A percentile compares a stretch with the other conserved stretches of the same genome.
Conservation (phyloP, 352 stramenopile species). For the Globisporangium nagaii region DNA sequence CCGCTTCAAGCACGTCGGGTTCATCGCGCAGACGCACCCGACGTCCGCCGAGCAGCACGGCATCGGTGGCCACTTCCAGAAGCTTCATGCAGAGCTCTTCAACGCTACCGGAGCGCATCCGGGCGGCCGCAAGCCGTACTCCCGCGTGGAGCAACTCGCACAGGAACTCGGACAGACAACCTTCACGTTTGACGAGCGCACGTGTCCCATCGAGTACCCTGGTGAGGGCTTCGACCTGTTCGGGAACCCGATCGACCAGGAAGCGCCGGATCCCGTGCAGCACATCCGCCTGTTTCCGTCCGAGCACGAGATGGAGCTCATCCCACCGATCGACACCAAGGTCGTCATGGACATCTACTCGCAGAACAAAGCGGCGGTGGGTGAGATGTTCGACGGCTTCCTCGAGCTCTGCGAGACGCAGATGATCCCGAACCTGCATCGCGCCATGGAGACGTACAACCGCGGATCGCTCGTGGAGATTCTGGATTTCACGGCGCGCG, state of each 20-base stretch:
- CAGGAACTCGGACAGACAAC: slow-evolving; percentile 12
- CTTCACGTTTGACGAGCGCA: slow-evolving; percentile 9
- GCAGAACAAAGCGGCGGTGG: slow-evolving; percentile 49
- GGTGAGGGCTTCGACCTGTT: slow-evolving; percentile 31
- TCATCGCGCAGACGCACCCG: slow-evolving; percentile 39
- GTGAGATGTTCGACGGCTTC: slow-evolving; percentile 71
- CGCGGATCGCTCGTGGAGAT: slow-evolving; percentile 51
- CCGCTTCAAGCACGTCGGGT: slow-evolving; percentile 56
- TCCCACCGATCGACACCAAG: slow-evolving; percentile 60
- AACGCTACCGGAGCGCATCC: neutral
- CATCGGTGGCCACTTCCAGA: slow-evolving; percentile 65
- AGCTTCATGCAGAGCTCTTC: slow-evolving; percentile 41
- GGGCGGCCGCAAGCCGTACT: slow-evolving; percentile 2
- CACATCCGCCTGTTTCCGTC: slow-evolving; percentile 39
- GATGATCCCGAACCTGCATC: slow-evolving; percentile 37
- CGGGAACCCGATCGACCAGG: slow-evolving; percentile 21
- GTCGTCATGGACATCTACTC: slow-evolving; percentile 44
- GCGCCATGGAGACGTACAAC: slow-evolving; percentile 30
- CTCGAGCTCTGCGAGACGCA: slow-evolving; percentile 46
- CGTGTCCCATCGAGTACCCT: slow-evolving; percentile 25
- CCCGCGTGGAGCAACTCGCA: slow-evolving; percentile 10
- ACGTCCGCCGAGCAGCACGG: slow-evolving; percentile 20
- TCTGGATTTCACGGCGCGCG: slow-evolving; percentile 57
- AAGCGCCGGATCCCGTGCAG: neutral
- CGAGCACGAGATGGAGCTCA: slow-evolving; percentile 38